A percentile compares a stretch with the other conserved stretches of the same genome.
These are phyloP conservation scores for Yarrowia yakushimensis DNA, from an alignment of 805 yeast species.

Conservation along the genomic window DNA sequence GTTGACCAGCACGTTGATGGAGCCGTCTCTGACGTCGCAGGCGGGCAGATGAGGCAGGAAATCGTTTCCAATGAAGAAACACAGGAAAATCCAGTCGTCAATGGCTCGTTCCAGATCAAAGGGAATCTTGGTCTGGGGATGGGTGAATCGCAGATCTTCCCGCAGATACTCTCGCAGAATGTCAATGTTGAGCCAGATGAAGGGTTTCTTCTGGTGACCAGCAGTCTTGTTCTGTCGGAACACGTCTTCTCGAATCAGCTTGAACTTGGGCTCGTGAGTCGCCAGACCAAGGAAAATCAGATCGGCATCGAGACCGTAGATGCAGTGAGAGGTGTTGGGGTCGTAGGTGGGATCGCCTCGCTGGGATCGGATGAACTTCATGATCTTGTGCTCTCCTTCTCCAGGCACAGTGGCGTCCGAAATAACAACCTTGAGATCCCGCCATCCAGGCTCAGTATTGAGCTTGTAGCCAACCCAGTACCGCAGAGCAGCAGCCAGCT, in stretches of 20 bases:
- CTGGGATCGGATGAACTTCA: slow-evolving; percentile 91
- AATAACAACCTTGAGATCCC: slow-evolving; percentile 77
- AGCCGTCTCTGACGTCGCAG: slow-evolving; percentile 89
- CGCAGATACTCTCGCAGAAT: slow-evolving; percentile 84
- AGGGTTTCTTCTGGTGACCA: slow-evolving; percentile 60
- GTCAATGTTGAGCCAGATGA: slow-evolving; percentile 88
- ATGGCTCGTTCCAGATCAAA: slow-evolving; percentile 93
- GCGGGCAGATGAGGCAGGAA: slow-evolving; percentile 95
- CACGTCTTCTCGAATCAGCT: slow-evolving; percentile 92
- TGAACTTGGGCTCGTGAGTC: slow-evolving; percentile 96
- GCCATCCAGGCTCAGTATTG: slow-evolving; percentile 91
- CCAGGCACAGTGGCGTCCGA: slow-evolving; percentile 98
- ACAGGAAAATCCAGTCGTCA: slow-evolving; percentile 98
- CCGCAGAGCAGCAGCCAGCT: slow-evolving; percentile 71
- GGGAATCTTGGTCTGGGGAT: slow-evolving; percentile 48
- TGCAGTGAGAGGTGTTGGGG: slow-evolving; percentile 93
- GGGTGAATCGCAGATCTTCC: slow-evolving; percentile 71
- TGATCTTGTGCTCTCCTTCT: slow-evolving; percentile 98
- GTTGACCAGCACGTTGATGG: slow-evolving; percentile 73
- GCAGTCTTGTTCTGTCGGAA: slow-evolving; percentile 63
- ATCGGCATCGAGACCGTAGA: slow-evolving; percentile 97
- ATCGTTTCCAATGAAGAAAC: slow-evolving; percentile 98
- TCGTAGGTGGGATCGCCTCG: slow-evolving; percentile 80
- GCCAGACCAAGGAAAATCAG: slow-evolving; percentile 92
- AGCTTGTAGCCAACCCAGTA: slow-evolving; percentile 93